Evolutionary conservation across 1,284 basidiomycete species (phyloP).

Genomic region (Entoloma clypeatum): DNA sequence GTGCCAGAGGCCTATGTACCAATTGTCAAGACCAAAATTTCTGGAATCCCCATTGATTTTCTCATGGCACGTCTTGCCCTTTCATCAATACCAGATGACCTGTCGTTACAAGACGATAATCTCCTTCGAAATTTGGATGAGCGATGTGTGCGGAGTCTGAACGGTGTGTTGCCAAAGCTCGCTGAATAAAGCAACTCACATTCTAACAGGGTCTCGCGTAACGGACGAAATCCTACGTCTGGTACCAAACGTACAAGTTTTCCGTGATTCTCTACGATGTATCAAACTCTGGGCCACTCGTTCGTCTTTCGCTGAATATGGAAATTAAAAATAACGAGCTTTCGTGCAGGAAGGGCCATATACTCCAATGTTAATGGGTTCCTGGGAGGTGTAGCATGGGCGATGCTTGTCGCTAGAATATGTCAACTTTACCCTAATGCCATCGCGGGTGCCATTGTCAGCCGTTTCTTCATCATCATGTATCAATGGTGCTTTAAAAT

Average conservation of each 20-base stretch:
- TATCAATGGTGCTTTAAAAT: conserved; percentile 86
- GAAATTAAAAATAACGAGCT: conserved; percentile 12
- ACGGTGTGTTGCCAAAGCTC: conserved; percentile 51
- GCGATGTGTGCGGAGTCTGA: conserved; percentile 90
- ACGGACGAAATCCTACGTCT: conserved; percentile 95
- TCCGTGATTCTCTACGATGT: conserved; percentile 90
- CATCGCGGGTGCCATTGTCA: conserved; percentile 91
- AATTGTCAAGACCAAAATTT: conserved; percentile 89
- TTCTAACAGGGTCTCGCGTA: conserved; percentile 78
- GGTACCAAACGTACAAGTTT: conserved; percentile 93
- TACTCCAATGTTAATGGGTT: conserved; percentile 99
- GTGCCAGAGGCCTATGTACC: conserved; percentile 97
- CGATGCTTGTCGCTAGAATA: conserved; percentile 96
- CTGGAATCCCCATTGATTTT: conserved; percentile 92
- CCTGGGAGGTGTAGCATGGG: conserved; percentile 98
- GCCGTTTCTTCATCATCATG: conserved; percentile 96
- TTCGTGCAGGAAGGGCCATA: conserved; percentile 77
- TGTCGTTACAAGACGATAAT: conserved; percentile 89
- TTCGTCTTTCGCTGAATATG: conserved; percentile 31
- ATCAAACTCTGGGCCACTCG: conserved; percentile 98
- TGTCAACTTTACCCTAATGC: conserved; percentile 98
- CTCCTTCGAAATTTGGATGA: conserved; percentile 93
- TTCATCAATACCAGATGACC: conserved; percentile 85
- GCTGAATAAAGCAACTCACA: conserved; percentile 3
- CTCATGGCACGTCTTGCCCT: conserved; percentile 86